These are phyloP conservation scores for Nothophaeocryptopus gaeumannii DNA, from an alignment of 2,329 filamentous ascomycete species.

Conservation along the genomic window DNA sequence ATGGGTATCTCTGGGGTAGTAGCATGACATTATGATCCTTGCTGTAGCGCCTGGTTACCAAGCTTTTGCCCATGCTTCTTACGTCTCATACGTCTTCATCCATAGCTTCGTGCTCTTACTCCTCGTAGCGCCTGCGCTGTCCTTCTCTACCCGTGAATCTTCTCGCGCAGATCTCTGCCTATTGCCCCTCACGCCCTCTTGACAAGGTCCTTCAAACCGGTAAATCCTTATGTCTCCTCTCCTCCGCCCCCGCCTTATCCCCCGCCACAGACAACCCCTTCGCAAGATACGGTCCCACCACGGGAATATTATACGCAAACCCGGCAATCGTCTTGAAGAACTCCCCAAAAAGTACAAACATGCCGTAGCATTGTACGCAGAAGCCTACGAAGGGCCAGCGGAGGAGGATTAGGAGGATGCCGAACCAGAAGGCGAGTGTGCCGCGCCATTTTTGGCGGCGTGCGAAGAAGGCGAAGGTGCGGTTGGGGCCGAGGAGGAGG, in stretches of 20 bases:
- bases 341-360: constrained; percentile 90
- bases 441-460: constrained; percentile 89
- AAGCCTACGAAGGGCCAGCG: constrained; percentile 92
- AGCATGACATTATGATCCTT: no score
- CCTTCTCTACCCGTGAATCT: no score
- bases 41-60: no score
- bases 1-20: no score
- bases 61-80: no score
- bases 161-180: no score
- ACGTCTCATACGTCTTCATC: no score
- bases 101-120: no score
- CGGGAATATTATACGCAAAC: constrained; percentile 79
- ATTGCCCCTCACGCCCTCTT: no score
- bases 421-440: constrained; percentile 80
- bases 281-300: constrained; percentile 84
- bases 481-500: constrained; percentile 88
- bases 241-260: constrained; percentile 64
- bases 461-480: constrained; percentile 91
- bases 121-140: no score
- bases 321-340: constrained; percentile 89
- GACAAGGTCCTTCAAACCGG: constrained; percentile 71
- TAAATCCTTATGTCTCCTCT: constrained; percentile 70
- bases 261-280: constrained; percentile 66
- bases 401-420: constrained; percentile 80
- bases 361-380: constrained; percentile 84